Conservation (phyloP, 140 eudicot genomes). For the Bidens hawaiensis region DNA sequence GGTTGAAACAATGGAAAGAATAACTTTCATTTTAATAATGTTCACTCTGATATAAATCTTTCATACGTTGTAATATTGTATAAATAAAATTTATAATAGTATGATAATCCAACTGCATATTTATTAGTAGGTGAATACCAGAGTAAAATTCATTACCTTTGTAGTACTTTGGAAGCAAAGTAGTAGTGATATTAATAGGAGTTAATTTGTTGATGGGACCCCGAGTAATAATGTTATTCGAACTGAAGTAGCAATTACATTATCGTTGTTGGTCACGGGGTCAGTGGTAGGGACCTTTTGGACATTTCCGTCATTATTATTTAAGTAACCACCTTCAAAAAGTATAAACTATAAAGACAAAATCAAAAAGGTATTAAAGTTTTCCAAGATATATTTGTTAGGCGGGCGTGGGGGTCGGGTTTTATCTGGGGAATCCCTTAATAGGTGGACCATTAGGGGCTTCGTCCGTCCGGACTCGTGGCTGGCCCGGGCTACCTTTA, state of each 20-base stretch:
- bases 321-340: constrained; percentile 10
- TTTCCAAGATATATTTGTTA: too few species aligned
- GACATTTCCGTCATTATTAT: constrained; percentile 14
- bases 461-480: too few species aligned
- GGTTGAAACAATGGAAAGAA: too few species aligned
- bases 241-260: constrained; percentile 31
- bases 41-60: too few species aligned
- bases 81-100: too few species aligned
- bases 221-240: constrained; percentile 24
- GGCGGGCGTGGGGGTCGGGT: too few species aligned
- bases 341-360: not conserved
- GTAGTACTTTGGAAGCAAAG: constrained; percentile 23
- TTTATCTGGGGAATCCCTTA: too few species aligned
- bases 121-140: not conserved
- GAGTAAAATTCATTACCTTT: not conserved
- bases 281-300: constrained; percentile 23
- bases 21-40: too few species aligned
- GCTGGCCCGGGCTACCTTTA: too few species aligned
- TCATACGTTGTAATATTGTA: too few species aligned
- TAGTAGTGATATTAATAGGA: constrained; percentile 17
- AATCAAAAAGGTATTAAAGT: too few species aligned
- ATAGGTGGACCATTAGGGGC: too few species aligned
- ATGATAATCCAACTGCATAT: not conserved
- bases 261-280: constrained; percentile 16
- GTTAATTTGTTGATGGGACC: constrained; percentile 20